Percentiles rank a stretch among this genome's conserved stretches.
These are phyloP conservation scores for Fusarium redolens DNA, from an alignment of 2,329 filamentous ascomycete species.

Conservation along the genomic window DNA sequence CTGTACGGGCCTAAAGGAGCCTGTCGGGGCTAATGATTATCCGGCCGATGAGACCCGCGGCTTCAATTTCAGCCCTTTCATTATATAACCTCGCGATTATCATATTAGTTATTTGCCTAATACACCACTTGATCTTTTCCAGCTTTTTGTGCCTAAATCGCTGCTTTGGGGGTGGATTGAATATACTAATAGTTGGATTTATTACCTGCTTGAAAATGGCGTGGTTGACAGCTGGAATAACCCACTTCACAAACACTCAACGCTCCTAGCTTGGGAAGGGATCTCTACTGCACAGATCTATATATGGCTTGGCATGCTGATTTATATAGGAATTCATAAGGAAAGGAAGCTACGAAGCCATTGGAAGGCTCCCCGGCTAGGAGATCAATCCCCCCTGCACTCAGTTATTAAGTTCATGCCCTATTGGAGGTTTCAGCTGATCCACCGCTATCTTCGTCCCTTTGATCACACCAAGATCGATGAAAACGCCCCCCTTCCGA, in stretches of 20 bases:
- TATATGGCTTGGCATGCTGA: neutral
- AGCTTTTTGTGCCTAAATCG: neutral
- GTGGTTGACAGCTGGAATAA: neutral
- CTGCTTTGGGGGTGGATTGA: neutral
- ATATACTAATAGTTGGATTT: neutral
- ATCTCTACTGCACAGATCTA: neutral
- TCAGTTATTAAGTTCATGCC: too few relatives aligned
- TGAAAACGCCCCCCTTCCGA: too few relatives aligned
- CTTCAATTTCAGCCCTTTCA: neutral
- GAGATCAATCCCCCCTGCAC: too few relatives aligned
- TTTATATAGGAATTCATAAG: too few relatives aligned
- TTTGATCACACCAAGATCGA: too few relatives aligned
- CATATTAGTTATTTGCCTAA: neutral
- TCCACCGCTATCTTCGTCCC: too few relatives aligned
- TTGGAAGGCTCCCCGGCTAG: too few relatives aligned
- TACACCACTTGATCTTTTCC: neutral
- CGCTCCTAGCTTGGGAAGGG: neutral
- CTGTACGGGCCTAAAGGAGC: neutral
- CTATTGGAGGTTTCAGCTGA: too few relatives aligned
- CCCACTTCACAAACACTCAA: neutral
- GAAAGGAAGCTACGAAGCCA: too few relatives aligned
- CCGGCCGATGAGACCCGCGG: neutral
- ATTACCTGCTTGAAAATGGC: neutral
- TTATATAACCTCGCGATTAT: neutral
- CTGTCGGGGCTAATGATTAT: neutral